phyloP scores from a whole-genome alignment of 768 basidiomycete species.

The Pleurotus giganteus region DNA sequence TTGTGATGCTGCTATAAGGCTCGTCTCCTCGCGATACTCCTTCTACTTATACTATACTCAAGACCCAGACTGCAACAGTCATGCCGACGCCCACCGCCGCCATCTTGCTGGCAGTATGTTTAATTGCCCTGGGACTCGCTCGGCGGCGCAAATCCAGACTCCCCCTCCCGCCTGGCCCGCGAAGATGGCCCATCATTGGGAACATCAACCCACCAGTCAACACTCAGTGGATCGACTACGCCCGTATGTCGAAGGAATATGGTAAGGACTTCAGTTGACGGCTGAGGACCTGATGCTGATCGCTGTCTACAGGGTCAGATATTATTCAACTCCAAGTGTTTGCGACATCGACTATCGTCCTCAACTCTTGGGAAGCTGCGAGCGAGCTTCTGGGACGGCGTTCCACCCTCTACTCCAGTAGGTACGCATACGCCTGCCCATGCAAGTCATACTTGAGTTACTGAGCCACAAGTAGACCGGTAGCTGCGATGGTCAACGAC shows the following conservation, averaged over 20 bases:
- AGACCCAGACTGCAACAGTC: no score
- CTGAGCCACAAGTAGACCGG: no score
- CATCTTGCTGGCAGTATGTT: no score
- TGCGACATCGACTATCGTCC: conserved; percentile 31
- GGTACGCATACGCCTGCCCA: conserved; percentile 16
- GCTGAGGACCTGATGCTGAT: not conserved
- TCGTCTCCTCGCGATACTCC: no score
- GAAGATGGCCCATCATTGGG: conserved; percentile 21
- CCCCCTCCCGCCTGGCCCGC: conserved; percentile 27
- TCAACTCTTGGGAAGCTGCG: conserved; percentile 33
- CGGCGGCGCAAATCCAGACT: not conserved
- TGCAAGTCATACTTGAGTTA: no score
- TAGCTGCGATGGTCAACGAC: conserved; percentile 26
- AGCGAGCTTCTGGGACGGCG: conserved; percentile 40
- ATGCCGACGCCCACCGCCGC: no score
- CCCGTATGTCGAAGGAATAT: conserved; percentile 17
- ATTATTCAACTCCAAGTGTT: conserved; percentile 27
- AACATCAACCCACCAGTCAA: conserved; percentile 20
- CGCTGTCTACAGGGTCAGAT: conserved; percentile 23
- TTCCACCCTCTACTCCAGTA: conserved; percentile 38
- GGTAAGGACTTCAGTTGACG: conserved; percentile 6
- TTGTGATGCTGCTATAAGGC: no score
- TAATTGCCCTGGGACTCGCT: no score
- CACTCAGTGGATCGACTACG: conserved; percentile 19
- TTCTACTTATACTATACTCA: no score